Conservation (phyloP, 495 filamentous ascomycete genomes). For the Penicillium lagena region DNA sequence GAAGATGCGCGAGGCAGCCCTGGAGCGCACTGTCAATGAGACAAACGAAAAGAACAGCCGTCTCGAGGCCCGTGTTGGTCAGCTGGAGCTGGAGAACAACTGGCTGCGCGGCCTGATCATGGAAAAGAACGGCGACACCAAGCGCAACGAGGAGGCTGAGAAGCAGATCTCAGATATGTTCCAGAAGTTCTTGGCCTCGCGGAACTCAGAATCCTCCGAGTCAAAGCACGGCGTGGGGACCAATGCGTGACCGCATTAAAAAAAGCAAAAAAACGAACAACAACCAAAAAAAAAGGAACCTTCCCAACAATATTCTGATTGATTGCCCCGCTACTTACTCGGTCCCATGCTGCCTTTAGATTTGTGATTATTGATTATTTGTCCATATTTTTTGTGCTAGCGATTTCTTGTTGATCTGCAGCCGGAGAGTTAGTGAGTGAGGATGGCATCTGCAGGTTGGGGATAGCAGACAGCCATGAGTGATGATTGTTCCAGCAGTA, state of each 20-base stretch:
- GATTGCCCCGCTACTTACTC: constrained; percentile 1
- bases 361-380: constrained; percentile 3
- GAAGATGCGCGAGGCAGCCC: constrained; percentile 93
- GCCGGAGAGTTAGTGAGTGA: background rate
- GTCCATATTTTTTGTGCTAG: constrained; percentile 2
- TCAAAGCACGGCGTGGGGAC: constrained; percentile 38
- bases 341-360: constrained; percentile 3
- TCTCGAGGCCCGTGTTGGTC: constrained; percentile 76
- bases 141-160: constrained; percentile 31
- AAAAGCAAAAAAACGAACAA: constrained; percentile 5
- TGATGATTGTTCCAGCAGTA: constrained; percentile 6
- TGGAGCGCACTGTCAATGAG: constrained; percentile 86
- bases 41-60: constrained; percentile 72
- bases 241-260: constrained; percentile 11
- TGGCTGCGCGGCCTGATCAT: constrained; percentile 92
- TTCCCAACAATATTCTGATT: constrained; percentile 2
- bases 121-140: constrained; percentile 70
- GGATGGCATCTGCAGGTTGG: constrained; percentile 2
- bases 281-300: constrained; percentile 6
- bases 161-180: constrained; percentile 43
- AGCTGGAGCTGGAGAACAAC: constrained; percentile 91
- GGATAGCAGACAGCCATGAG: constrained; percentile 6
- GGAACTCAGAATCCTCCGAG: constrained; percentile 28
- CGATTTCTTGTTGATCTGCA: constrained; percentile 2
- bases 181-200: constrained; percentile 40